These are phyloP conservation scores for Pythium aristosporum DNA, from an alignment of 352 stramenopile species.

Conservation along the genomic window DNA sequence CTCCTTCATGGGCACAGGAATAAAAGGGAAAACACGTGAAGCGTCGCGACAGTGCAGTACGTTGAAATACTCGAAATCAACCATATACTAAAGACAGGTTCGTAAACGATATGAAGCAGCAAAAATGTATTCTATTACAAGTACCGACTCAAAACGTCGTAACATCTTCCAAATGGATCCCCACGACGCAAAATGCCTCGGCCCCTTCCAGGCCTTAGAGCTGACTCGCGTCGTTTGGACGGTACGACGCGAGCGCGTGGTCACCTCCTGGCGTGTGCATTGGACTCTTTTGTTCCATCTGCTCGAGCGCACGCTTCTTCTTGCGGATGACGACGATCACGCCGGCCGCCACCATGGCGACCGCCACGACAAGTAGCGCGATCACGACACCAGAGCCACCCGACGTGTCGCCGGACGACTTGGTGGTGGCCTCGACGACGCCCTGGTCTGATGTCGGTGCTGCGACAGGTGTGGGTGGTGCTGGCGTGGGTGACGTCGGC, in stretches of 20 bases:
- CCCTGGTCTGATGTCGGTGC: background rate
- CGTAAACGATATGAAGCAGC: too few relatives aligned
- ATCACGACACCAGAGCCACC: slow-evolving; percentile 37
- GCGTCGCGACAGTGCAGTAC: too few relatives aligned
- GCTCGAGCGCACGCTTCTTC: slow-evolving; percentile 48
- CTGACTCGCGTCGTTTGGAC: slow-evolving; percentile 3
- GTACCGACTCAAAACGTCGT: too few relatives aligned
- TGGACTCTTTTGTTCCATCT: slow-evolving; percentile 43
- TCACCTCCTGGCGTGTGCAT: slow-evolving; percentile 20
- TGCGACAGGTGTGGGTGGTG: background rate
- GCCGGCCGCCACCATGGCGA: slow-evolving; percentile 35
- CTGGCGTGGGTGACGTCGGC: background rate
- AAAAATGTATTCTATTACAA: too few relatives aligned
- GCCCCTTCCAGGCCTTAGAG: background rate
- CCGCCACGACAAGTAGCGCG: slow-evolving; percentile 26
- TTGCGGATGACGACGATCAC: slow-evolving; percentile 50
- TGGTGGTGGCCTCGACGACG: slow-evolving; percentile 37
- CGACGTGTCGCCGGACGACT: slow-evolving; percentile 33
- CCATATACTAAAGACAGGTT: too few relatives aligned
- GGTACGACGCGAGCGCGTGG: slow-evolving; percentile 7
- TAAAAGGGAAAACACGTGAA: too few relatives aligned
- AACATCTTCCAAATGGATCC: too few relatives aligned
- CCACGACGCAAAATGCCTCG: background rate
- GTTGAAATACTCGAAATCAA: too few relatives aligned
- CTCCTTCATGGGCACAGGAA: background rate